Evolutionary conservation across 2,329 filamentous ascomycete species (phyloP), one percentile per base, ranked within the genome.

Genomic region (Scytalidium sp.): DNA sequence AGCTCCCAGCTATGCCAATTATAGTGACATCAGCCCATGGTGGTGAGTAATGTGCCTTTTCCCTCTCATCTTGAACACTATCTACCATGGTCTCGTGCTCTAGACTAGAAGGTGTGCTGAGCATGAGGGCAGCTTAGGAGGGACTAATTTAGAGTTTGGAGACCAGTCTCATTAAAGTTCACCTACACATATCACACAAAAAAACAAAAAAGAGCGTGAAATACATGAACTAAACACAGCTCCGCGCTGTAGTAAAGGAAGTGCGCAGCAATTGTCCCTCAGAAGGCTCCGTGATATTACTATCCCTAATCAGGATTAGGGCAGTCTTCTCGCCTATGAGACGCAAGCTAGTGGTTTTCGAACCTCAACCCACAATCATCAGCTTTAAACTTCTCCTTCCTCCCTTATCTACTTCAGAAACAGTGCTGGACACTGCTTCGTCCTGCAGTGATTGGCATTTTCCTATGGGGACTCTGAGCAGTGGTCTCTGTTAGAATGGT

Each of bases 11-110:
- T 61, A 99, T 87, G 45, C 91, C 94, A 67, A 99, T 97, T 63
- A 99, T 97, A 72, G 89, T 93, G 60, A 96, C 85, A 70, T 97
- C 88, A 46, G 88, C 89, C 94, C 94, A 99, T 68, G 94, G 94
- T 53, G 94, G 94, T 55, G 86, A 88, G 71, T 97, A 99, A 60
- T 91, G 87, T 56, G 83, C 85, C 64, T 78, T 47, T 36, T 36
- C 32, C 13, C 7, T 36, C 17, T n/a, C 32, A 36, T 36, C 32
- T 57, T 57, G 49, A 47, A 56, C 47, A 20, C 46, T 46, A 23
- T 57, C 56, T 8, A 50, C 49, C 57, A 63, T 61, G 36, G 49
- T 22, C 32, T 15, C 32, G 13, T 36, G 32, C n/a, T n/a, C n/a
- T n/a, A n/a, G n/a, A n/a, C n/a, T n/a, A n/a, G n/a, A n/a, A n/a